Evolutionary conservation across 345 rosid genomes (phyloP).

Genomic region (Conringia planisiliqua): DNA sequence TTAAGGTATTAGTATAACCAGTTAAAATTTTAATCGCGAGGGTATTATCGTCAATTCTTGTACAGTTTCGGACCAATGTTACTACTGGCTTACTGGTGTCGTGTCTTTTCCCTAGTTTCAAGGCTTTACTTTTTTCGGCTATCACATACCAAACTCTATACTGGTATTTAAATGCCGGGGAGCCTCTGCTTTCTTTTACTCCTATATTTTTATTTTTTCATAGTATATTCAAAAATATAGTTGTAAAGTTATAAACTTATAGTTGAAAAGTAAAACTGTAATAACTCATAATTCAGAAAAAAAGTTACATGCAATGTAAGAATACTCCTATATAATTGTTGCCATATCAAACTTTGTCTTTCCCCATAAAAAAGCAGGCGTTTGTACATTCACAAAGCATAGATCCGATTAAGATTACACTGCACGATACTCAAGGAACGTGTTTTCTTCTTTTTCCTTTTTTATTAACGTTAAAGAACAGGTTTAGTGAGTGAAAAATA

Average conservation of each 20-base stretch:
- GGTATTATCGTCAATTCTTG: background rate
- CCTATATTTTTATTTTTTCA: background rate
- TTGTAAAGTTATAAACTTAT: background rate
- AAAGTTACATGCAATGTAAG: background rate
- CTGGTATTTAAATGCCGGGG: background rate
- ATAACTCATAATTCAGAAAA: background rate
- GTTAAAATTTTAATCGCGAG: background rate
- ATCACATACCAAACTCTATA: conserved; percentile 7
- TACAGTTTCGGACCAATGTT: background rate
- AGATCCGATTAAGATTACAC: conserved; percentile 29
- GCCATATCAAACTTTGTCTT: background rate
- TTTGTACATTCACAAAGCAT: conserved; percentile 23
- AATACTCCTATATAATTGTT: background rate
- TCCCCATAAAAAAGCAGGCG: background rate
- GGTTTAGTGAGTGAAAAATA: background rate
- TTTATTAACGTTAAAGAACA: conserved; percentile 10
- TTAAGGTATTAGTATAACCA: background rate
- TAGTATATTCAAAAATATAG: background rate
- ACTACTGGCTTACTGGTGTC: background rate
- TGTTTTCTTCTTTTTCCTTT: conserved; percentile 17
- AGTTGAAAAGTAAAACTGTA: background rate
- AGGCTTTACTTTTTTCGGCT: conserved; percentile 21
- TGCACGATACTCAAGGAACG: conserved; percentile 33
- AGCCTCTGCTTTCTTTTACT: background rate
- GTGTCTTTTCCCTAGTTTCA: conserved; percentile 34